A percentile compares a stretch with the other conserved stretches of the same genome.
Evolutionary conservation across 2,329 filamentous ascomycete genomes (phyloP).

Genomic region (Venturia nashicola): DNA sequence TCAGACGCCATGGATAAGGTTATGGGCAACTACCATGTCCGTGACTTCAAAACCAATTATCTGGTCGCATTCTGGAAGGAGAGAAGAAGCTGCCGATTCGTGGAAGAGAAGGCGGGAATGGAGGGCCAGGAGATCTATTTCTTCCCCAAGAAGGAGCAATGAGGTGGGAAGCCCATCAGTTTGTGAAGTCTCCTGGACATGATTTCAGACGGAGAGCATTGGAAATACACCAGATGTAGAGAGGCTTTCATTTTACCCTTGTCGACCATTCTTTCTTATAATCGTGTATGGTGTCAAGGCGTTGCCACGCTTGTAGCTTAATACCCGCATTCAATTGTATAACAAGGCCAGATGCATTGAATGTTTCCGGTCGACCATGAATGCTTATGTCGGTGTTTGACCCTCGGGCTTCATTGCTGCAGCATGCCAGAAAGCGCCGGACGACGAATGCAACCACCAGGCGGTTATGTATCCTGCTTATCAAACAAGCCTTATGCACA

Average conservation of each 20-base stretch:
- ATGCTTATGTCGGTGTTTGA: too few species aligned
- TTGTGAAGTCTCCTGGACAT: neutral
- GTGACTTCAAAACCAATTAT: constrained; percentile 1
- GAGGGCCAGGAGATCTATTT: constrained; percentile 1
- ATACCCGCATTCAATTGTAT: neutral
- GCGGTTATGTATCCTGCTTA: too few species aligned
- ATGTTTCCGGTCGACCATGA: too few species aligned
- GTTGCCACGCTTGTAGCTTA: neutral
- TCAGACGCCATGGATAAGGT: constrained; percentile 25
- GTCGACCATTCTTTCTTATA: neutral
- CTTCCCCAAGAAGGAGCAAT: neutral
- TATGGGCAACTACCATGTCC: constrained; percentile 14
- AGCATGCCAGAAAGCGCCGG: too few species aligned
- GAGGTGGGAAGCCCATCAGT: neutral
- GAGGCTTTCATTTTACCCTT: neutral
- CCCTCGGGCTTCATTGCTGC: too few species aligned
- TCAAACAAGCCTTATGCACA: too few species aligned
- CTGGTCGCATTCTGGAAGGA: constrained; percentile 1
- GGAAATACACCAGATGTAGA: neutral
- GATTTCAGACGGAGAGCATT: neutral
- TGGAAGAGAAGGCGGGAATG: neutral
- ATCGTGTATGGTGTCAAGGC: neutral
- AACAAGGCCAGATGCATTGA: too few species aligned
- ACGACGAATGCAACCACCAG: too few species aligned
- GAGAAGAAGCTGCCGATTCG: neutral